These are phyloP conservation scores for Colletotrichum chlorophyti DNA, from an alignment of 2,329 filamentous ascomycete genomes.

Conservation along the genomic window DNA sequence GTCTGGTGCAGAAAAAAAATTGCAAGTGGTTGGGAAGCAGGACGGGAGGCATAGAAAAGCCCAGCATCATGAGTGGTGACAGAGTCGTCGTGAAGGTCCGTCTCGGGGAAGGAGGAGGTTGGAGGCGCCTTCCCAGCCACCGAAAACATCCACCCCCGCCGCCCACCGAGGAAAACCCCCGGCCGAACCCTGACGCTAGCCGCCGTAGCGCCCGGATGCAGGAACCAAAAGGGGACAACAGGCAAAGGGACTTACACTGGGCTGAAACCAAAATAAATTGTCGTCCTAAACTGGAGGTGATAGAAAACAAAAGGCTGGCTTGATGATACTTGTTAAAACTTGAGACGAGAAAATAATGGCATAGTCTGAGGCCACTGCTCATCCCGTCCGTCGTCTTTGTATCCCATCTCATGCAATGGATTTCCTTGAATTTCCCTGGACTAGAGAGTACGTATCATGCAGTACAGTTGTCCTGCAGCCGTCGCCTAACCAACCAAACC, in stretches of 20 bases:
- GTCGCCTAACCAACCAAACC: neutral
- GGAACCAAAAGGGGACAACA: neutral
- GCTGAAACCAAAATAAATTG: too few relatives aligned
- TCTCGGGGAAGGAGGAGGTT: conserved; percentile 8
- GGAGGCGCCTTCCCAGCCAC: conserved; percentile 24
- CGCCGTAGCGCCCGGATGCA: conserved; percentile 21
- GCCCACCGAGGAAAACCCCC: neutral
- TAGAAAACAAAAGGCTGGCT: neutral
- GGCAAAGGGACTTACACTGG: conserved; percentile 6
- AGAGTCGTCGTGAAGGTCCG: neutral
- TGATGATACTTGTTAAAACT: neutral
- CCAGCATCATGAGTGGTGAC: conserved; percentile 5
- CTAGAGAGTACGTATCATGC: conserved; percentile 15
- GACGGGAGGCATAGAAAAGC: neutral
- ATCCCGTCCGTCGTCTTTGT: conserved; percentile 12
- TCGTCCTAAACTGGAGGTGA: too few relatives aligned
- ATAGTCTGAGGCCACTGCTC: conserved; percentile 3
- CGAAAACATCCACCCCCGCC: too few relatives aligned
- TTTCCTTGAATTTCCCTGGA: neutral
- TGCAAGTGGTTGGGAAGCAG: conserved; percentile 22
- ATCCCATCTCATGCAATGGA: neutral
- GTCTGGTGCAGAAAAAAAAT: neutral
- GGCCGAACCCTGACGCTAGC: conserved; percentile 5
- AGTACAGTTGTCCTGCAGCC: conserved; percentile 24
- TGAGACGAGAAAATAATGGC: neutral